A percentile compares a stretch with the other conserved stretches of the same genome.
These are phyloP conservation scores for Ophiocordyceps camponoti-rufipedis DNA, from an alignment of 2,329 filamentous ascomycete species.

Conservation along the genomic window DNA sequence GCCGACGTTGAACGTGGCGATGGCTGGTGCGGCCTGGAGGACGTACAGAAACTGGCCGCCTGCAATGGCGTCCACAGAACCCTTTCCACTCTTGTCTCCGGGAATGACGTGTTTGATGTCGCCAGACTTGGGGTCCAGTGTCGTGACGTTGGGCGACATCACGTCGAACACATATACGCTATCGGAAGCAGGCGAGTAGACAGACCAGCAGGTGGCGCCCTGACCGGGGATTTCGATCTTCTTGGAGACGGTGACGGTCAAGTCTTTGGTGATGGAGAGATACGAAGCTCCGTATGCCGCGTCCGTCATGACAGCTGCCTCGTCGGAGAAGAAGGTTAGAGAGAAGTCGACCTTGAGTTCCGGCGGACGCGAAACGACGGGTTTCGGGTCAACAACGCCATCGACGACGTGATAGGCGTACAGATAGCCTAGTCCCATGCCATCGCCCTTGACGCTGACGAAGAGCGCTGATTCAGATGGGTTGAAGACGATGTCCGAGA, in stretches of 20 bases:
- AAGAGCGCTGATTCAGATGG: conserved; percentile 1
- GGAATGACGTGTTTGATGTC: neutral
- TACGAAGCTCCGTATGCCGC: conserved; percentile 1
- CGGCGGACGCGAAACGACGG: neutral
- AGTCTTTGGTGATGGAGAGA: neutral
- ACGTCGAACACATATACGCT: neutral
- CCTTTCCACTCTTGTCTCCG: neutral
- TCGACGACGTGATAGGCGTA: neutral
- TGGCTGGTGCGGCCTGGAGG: neutral
- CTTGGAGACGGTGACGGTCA: neutral
- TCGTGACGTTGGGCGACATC: neutral
- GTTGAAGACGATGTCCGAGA: conserved; percentile 2
- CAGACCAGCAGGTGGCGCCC: neutral
- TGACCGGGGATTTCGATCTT: neutral
- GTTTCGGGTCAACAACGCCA: neutral
- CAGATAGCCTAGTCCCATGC: neutral
- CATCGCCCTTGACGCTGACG: conserved; percentile 2
- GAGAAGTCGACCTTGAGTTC: neutral
- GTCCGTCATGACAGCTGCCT: neutral
- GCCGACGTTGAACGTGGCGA: neutral
- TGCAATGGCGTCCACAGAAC: neutral
- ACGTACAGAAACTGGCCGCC: neutral
- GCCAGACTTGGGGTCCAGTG: neutral
- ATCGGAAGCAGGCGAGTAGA: neutral
- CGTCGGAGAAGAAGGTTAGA: neutral